Percentiles rank a stretch among this genome's conserved stretches.
These are phyloP conservation scores for Aureobasidium sp. DNA, from an alignment of 2,329 filamentous ascomycete genomes.

Conservation along the genomic window DNA sequence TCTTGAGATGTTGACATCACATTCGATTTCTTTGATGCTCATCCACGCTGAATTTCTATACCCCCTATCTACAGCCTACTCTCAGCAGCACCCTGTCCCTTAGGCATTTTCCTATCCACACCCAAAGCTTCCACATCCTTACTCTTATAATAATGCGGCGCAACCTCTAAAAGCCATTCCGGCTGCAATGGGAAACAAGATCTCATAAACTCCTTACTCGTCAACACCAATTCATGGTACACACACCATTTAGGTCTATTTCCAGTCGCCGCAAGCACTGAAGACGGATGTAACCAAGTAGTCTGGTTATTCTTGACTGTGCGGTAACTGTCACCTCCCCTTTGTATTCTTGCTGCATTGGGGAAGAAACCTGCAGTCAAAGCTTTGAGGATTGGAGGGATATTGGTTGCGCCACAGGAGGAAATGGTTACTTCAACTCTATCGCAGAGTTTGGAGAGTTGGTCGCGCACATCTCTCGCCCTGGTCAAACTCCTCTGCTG, in stretches of 20 bases:
- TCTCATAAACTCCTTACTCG: slow-evolving; percentile 87
- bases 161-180: slow-evolving; percentile 79
- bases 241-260: slow-evolving; percentile 74
- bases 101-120: slow-evolving; percentile 64
- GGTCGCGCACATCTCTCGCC: slow-evolving; percentile 91
- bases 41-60: too few species aligned
- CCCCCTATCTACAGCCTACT: too few species aligned
- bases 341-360: slow-evolving; percentile 76
- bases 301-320: slow-evolving; percentile 85
- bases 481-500: too few species aligned
- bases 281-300: slow-evolving; percentile 82
- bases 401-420: slow-evolving; percentile 61
- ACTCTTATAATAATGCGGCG: slow-evolving; percentile 91
- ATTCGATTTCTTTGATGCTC: too few species aligned
- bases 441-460: slow-evolving; percentile 85
- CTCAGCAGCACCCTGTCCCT: slow-evolving; percentile 38
- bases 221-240: slow-evolving; percentile 76
- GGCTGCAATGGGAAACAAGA: slow-evolving; percentile 76
- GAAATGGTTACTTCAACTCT: slow-evolving; percentile 71
- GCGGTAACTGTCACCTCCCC: slow-evolving; percentile 78
- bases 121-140: slow-evolving; percentile 78
- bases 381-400: slow-evolving; percentile 74
- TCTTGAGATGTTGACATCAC: too few species aligned
- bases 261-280: slow-evolving; percentile 60
- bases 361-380: slow-evolving; percentile 90